A percentile compares a stretch with the other conserved stretches of the same genome.
Evolutionary conservation across 441 rosid species (phyloP).

Genomic region (Pelargonium exstipulatum): DNA sequence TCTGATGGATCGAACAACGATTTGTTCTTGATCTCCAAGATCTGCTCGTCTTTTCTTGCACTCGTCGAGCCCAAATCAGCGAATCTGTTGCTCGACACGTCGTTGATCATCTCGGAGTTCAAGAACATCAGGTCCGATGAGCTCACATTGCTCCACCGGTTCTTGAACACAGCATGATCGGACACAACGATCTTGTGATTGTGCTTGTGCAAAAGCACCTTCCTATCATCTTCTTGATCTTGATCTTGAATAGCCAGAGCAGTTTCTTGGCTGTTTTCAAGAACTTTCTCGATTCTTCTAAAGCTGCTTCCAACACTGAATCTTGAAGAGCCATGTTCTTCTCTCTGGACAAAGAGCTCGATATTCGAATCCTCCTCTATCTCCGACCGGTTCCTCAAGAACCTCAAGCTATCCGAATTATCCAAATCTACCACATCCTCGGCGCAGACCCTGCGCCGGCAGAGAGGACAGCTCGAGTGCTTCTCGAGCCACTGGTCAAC

Average conservation of each 20-base stretch:
- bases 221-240: constrained; percentile 11
- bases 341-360: constrained; percentile 64
- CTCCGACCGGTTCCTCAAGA: constrained; percentile 40
- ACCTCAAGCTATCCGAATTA: constrained; percentile 42
- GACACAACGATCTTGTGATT: constrained; percentile 65
- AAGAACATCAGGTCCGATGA: constrained; percentile 73
- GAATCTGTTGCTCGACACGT: constrained; percentile 50
- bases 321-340: constrained; percentile 56
- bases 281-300: constrained; percentile 31
- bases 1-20: constrained; percentile 30
- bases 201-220: constrained; percentile 39
- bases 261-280: background rate
- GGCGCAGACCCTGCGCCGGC: constrained; percentile 43
- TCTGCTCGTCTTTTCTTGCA: constrained; percentile 24
- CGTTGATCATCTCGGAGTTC: constrained; percentile 62
- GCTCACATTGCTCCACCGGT: constrained; percentile 84
- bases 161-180: constrained; percentile 48
- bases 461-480: constrained; percentile 59
- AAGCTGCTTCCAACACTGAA: constrained; percentile 74
- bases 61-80: constrained; percentile 21
- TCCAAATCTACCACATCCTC: constrained; percentile 44
- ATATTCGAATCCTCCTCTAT: constrained; percentile 43
- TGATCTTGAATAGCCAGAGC: constrained; percentile 25
- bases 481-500: constrained; percentile 63
- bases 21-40: constrained; percentile 30